Evolutionary conservation across 129 eudicot species (phyloP).

Genomic region (Calendula officinalis): DNA sequence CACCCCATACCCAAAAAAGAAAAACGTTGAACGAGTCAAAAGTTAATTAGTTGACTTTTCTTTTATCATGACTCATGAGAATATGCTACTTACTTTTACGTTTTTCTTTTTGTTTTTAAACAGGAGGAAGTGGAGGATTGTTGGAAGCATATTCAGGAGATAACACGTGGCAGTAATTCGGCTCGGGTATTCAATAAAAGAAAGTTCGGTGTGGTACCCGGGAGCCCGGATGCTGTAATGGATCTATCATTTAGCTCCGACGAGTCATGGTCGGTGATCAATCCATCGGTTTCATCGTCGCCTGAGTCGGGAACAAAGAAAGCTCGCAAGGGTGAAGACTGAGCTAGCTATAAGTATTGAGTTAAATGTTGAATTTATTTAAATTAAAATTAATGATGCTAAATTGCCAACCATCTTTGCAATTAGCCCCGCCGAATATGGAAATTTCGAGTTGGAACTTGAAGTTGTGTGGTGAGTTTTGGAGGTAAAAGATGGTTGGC

Average conservation of each 20-base stretch:
- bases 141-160: slow-evolving; percentile 49
- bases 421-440: slow-evolving; percentile 21
- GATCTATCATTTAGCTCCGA: slow-evolving; percentile 71
- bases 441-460: neutral
- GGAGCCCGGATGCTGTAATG: slow-evolving; percentile 76
- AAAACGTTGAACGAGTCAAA: slow-evolving; percentile 16
- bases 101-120: neutral
- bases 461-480: slow-evolving; percentile 30
- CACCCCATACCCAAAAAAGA: neutral
- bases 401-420: slow-evolving; percentile 78
- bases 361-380: slow-evolving; percentile 11
- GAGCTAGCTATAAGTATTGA: slow-evolving; percentile 6
- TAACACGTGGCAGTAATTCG: slow-evolving; percentile 38
- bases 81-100: neutral
- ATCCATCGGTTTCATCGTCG: slow-evolving; percentile 56
- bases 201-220: slow-evolving; percentile 60
- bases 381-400: slow-evolving; percentile 19
- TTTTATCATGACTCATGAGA: neutral
- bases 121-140: slow-evolving; percentile 74
- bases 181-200: slow-evolving; percentile 50
- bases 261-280: slow-evolving; percentile 48
- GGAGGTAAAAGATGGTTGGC: slow-evolving; percentile 62
- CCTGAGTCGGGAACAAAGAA: slow-evolving; percentile 60
- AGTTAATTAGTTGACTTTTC: slow-evolving; percentile 20
- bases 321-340: slow-evolving; percentile 28